Percentiles rank a stretch among this genome's conserved stretches.
phyloP scores from a whole-genome alignment of 352 stramenopile genomes.

The Phytophthora niederhauseri region DNA sequence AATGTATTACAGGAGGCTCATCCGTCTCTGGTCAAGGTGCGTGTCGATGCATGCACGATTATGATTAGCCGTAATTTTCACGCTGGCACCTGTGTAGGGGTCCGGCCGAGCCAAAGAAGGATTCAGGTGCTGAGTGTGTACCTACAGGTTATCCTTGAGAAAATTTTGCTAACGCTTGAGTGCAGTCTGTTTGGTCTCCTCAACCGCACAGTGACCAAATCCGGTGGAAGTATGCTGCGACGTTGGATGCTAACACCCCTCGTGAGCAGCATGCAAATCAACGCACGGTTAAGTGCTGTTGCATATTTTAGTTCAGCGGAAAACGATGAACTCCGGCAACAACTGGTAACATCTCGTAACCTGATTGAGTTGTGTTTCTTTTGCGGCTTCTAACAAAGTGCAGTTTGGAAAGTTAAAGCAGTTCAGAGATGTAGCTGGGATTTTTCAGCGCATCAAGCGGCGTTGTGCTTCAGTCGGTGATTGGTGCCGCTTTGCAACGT shows the following conservation, averaged over 20 bases:
- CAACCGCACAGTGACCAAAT: conserved; percentile 82
- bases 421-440: conserved; percentile 68
- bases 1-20: conserved; percentile 65
- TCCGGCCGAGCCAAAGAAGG: conserved; percentile 83
- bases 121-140: conserved; percentile 57
- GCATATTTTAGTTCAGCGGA: conserved; percentile 59
- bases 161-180: conserved; percentile 1
- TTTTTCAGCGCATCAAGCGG: conserved; percentile 70
- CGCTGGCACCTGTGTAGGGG: conserved; percentile 37
- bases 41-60: not conserved
- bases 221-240: conserved; percentile 59
- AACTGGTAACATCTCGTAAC: conserved; percentile 45
- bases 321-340: conserved; percentile 63
- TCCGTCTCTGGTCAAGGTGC: conserved; percentile 78
- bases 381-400: conserved; percentile 9
- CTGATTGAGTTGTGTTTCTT: not conserved
- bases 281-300: conserved; percentile 60
- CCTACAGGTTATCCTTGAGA: not conserved
- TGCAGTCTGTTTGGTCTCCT: conserved; percentile 76
- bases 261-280: conserved; percentile 48
- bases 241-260: conserved; percentile 85
- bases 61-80: not conserved
- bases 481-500: conserved; percentile 68
- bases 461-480: conserved; percentile 66
- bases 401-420: conserved; percentile 63